Conservation (phyloP, 1,139 yeast species). For the Casaregolazyma lundiana region DNA sequence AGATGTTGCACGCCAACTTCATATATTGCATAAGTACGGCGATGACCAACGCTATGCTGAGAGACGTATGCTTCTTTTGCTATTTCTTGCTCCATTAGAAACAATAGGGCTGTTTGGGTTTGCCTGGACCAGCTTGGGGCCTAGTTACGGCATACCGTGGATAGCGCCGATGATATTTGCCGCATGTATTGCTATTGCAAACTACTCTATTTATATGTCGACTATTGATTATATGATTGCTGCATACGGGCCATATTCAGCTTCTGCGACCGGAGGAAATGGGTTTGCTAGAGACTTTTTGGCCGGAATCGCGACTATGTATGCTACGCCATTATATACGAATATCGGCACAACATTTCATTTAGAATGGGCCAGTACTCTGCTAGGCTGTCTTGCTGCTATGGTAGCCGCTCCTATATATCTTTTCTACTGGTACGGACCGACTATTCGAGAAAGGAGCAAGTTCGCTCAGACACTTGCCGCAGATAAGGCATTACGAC, state of each 20-base stretch:
- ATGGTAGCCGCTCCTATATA: constrained; percentile 33
- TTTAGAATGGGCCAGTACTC: constrained; percentile 38
- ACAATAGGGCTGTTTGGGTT: constrained; percentile 58
- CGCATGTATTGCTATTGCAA: constrained; percentile 49
- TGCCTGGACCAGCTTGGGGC: constrained; percentile 57
- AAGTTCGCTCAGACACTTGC: constrained; percentile 30
- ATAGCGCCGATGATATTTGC: constrained; percentile 54
- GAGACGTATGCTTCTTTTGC: constrained; percentile 39
- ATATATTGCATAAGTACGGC: constrained; percentile 37
- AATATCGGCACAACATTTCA: constrained; percentile 33
- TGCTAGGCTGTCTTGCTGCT: constrained; percentile 35
- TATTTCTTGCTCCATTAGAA: constrained; percentile 44
- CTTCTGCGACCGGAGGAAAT: constrained; percentile 44
- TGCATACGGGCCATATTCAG: constrained; percentile 59
- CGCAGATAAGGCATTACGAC: constrained; percentile 2
- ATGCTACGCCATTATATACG: constrained; percentile 34
- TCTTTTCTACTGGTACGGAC: constrained; percentile 46
- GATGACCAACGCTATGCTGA: constrained; percentile 48
- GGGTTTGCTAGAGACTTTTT: constrained; percentile 41
- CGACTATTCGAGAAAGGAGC: constrained; percentile 46
- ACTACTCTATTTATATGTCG: constrained; percentile 51
- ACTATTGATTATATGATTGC: constrained; percentile 51
- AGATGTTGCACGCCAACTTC: constrained; percentile 36
- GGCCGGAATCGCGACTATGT: constrained; percentile 39
- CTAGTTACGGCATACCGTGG: constrained; percentile 42